Evolutionary conservation across 768 basidiomycete genomes (phyloP).

Genomic region (Botryobasidium botryosum): DNA sequence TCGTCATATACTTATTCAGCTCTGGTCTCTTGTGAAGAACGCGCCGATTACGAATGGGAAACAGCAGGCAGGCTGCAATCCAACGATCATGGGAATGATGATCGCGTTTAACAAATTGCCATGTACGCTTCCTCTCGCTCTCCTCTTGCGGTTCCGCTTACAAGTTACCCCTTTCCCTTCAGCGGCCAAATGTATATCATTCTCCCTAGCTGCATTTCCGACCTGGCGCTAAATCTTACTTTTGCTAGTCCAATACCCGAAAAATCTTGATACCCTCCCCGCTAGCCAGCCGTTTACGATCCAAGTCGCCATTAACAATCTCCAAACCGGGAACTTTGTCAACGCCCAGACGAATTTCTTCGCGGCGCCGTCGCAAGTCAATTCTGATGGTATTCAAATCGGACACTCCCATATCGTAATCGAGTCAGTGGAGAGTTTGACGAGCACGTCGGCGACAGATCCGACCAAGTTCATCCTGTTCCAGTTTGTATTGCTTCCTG

Average conservation of each 20-base stretch:
- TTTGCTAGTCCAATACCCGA: too few species aligned
- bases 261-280: slow-evolving; percentile 28
- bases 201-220: too few species aligned
- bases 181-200: too few species aligned
- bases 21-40: too few species aligned
- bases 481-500: slow-evolving; percentile 21
- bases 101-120: slow-evolving; percentile 31
- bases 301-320: slow-evolving; percentile 27
- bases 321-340: slow-evolving; percentile 37
- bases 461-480: slow-evolving; percentile 41
- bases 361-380: slow-evolving; percentile 38
- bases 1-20: too few species aligned
- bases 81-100: slow-evolving; percentile 39
- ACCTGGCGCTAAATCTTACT: too few species aligned
- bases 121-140: slow-evolving; percentile 7
- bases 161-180: too few species aligned
- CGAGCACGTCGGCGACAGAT: slow-evolving; percentile 32
- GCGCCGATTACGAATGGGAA: slow-evolving; percentile 39
- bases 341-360: slow-evolving; percentile 38
- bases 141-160: not conserved
- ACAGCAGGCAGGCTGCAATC: slow-evolving; percentile 42
- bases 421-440: slow-evolving; percentile 27
- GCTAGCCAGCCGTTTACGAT: slow-evolving; percentile 35
- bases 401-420: slow-evolving; percentile 45
- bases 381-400: slow-evolving; percentile 32